These are phyloP conservation scores for Mrakia frigida DNA, from an alignment of 768 basidiomycete genomes.

Conservation along the genomic window DNA sequence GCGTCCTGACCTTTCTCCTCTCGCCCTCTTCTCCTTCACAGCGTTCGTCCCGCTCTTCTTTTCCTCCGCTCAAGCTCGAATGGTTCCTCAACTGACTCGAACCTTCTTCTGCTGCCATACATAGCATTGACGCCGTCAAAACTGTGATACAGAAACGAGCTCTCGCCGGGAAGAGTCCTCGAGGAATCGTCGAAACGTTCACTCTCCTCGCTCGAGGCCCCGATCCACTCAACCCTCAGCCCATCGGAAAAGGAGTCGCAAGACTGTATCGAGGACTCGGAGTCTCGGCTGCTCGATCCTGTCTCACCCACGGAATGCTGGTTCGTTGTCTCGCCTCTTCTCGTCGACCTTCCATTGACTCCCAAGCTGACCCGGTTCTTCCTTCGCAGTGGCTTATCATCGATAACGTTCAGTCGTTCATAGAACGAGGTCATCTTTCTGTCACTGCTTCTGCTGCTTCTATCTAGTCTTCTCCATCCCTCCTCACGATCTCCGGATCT, in stretches of 20 bases:
- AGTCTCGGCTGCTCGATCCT: constrained; percentile 71
- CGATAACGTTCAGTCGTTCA: constrained; percentile 22
- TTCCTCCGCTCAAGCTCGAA: not conserved
- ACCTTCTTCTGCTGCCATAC: not conserved
- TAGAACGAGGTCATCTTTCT: constrained; percentile 9
- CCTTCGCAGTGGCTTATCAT: constrained; percentile 25
- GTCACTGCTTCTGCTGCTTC: not conserved
- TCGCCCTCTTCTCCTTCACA: constrained; percentile 29
- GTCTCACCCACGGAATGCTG: constrained; percentile 30
- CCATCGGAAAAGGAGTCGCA: constrained; percentile 65
- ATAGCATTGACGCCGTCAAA: constrained; percentile 43
- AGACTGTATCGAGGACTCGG: constrained; percentile 71
- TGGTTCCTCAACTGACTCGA: not conserved
- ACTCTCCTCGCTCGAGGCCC: constrained; percentile 10
- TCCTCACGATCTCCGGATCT: no score
- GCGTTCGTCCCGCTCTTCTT: constrained; percentile 52
- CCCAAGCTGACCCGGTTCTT: not conserved
- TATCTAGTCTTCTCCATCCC: not conserved
- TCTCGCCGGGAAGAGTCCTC: constrained; percentile 68
- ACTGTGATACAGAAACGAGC: constrained; percentile 94
- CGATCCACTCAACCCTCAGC: constrained; percentile 35
- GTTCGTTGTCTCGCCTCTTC: not conserved
- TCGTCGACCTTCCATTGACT: not conserved
- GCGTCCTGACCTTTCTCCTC: not conserved
- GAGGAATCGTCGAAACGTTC: constrained; percentile 56